These are phyloP conservation scores for Zygoascus hellenicus DNA, from an alignment of 1,139 yeast genomes.

Conservation along the genomic window DNA sequence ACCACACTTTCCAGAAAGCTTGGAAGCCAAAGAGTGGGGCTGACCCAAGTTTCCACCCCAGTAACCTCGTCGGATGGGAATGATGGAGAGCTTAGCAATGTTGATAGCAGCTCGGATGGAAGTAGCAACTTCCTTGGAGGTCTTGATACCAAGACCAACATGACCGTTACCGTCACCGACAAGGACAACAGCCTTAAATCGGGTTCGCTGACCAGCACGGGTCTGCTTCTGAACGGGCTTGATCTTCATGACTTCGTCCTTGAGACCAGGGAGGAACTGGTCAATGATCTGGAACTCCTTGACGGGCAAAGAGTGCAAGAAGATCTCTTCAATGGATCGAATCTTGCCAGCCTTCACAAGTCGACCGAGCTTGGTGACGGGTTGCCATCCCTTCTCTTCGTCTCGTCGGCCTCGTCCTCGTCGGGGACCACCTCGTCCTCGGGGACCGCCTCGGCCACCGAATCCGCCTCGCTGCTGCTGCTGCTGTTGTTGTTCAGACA, in stretches of 20 bases:
- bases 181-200: constrained; percentile 99
- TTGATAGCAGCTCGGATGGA: constrained; percentile 99
- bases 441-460: constrained; percentile 51
- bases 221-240: constrained; percentile 99
- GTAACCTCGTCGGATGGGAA: constrained; percentile 99
- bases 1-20: constrained; percentile 99
- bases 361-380: constrained; percentile 99
- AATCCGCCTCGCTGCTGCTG: constrained; percentile 25
- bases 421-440: constrained; percentile 54
- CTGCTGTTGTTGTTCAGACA: constrained; percentile 14
- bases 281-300: constrained; percentile 99
- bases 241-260: constrained; percentile 99
- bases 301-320: constrained; percentile 98
- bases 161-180: constrained; percentile 99
- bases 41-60: constrained; percentile 99
- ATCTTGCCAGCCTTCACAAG: constrained; percentile 98
- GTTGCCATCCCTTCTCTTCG: constrained; percentile 99
- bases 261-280: constrained; percentile 89
- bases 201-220: constrained; percentile 99
- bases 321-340: constrained; percentile 94
- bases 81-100: constrained; percentile 97
- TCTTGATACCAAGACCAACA: constrained; percentile 99
- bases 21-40: constrained; percentile 98
- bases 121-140: constrained; percentile 99
- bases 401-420: constrained; percentile 62